Conservation (phyloP, 2,329 filamentous ascomycete species). For the Nemania sp. region DNA sequence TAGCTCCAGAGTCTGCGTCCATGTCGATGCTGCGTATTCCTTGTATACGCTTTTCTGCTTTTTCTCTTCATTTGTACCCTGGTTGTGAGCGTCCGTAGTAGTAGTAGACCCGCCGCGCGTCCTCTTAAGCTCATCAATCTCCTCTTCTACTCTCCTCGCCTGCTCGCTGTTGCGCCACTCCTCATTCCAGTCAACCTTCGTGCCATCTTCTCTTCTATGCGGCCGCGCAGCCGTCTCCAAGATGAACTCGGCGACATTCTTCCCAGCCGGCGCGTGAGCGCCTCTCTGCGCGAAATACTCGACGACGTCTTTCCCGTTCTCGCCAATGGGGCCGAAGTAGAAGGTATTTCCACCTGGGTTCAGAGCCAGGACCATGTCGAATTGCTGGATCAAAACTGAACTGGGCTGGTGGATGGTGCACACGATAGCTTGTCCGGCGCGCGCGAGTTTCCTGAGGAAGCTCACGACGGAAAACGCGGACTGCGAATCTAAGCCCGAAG, state of each 20-base stretch:
- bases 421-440: slow-evolving; percentile 70
- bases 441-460: slow-evolving; percentile 68
- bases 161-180: slow-evolving; percentile 72
- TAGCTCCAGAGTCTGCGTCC: slow-evolving; percentile 65
- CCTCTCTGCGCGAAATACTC: slow-evolving; percentile 71
- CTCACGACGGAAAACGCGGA: slow-evolving; percentile 69
- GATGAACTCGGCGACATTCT: slow-evolving; percentile 55
- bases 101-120: slow-evolving; percentile 31
- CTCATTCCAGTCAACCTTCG: slow-evolving; percentile 69
- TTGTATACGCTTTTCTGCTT: slow-evolving; percentile 48
- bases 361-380: slow-evolving; percentile 72
- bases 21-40: slow-evolving; percentile 69
- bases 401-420: slow-evolving; percentile 77
- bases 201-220: slow-evolving; percentile 41
- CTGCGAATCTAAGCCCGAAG: slow-evolving; percentile 70
- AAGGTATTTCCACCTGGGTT: slow-evolving; percentile 71
- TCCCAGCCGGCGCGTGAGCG: slow-evolving; percentile 62
- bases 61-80: slow-evolving; percentile 39
- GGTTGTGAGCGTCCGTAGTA: slow-evolving; percentile 6
- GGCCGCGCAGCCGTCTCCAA: slow-evolving; percentile 49
- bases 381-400: slow-evolving; percentile 69
- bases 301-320: slow-evolving; percentile 66
- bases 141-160: slow-evolving; percentile 58
- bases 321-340: slow-evolving; percentile 73
- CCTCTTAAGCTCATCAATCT: slow-evolving; percentile 65